A percentile compares a stretch with the other conserved stretches of the same genome.
Conservation (phyloP, 768 basidiomycete genomes). For the Pleurotus platypus region DNA sequence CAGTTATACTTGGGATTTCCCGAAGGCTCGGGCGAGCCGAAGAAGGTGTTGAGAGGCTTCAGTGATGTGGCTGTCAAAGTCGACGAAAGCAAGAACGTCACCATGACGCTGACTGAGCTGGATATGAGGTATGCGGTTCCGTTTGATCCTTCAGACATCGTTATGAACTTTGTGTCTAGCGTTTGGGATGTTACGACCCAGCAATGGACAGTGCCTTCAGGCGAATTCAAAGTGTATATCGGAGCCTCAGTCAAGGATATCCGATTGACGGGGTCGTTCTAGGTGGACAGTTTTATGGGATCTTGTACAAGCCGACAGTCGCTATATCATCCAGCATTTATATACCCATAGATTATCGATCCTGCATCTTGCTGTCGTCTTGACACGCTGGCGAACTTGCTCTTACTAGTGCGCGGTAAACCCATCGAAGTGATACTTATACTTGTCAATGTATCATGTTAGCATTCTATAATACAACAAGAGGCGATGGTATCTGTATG, state of each 20-base stretch:
- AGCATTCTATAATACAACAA: too few species aligned
- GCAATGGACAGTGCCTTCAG: slow-evolving; percentile 44
- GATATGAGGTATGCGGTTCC: slow-evolving; percentile 39
- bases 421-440: too few species aligned
- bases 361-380: too few species aligned
- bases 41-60: slow-evolving; percentile 69
- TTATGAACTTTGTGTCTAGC: slow-evolving; percentile 18
- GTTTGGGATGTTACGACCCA: slow-evolving; percentile 54
- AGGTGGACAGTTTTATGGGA: neutral
- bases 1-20: slow-evolving; percentile 77
- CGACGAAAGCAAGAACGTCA: slow-evolving; percentile 41
- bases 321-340: too few species aligned
- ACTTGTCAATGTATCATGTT: too few species aligned
- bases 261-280: slow-evolving; percentile 31
- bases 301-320: too few species aligned
- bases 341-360: too few species aligned
- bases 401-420: too few species aligned
- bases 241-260: slow-evolving; percentile 51
- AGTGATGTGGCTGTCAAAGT: slow-evolving; percentile 48
- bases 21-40: slow-evolving; percentile 59
- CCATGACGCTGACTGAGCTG: slow-evolving; percentile 44
- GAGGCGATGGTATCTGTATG: too few species aligned
- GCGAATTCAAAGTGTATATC: slow-evolving; percentile 47
- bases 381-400: too few species aligned
- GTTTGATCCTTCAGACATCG: neutral